phyloP scores from a whole-genome alignment of 208 protist genomes.

The Angomonas ambiguus region DNA sequence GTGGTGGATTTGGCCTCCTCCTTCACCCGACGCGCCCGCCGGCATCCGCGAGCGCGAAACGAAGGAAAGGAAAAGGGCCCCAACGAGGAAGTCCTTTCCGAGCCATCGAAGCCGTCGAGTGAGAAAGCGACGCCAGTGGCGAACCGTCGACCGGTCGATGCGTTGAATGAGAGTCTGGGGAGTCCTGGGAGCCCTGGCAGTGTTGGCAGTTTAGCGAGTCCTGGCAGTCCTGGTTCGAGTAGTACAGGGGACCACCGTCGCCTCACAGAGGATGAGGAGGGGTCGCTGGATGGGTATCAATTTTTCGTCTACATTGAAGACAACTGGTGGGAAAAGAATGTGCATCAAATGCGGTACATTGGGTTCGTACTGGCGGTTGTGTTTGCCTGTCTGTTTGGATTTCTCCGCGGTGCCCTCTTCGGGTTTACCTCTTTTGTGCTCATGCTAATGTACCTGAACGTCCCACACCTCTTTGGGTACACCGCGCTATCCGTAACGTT shows the following conservation, averaged over 20 bases:
- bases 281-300: constrained; percentile 5
- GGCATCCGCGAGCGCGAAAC: background rate
- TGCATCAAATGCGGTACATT: constrained; percentile 73
- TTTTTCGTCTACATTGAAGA: constrained; percentile 60
- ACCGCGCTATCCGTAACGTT: constrained; percentile 44
- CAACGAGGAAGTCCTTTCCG: background rate
- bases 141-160: background rate
- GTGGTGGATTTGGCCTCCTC: background rate
- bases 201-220: background rate
- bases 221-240: background rate
- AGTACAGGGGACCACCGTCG: background rate
- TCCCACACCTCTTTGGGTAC: constrained; percentile 64
- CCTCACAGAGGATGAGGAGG: constrained; percentile 1
- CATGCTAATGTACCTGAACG: constrained; percentile 61
- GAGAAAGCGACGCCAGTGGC: background rate
- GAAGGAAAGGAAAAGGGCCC: background rate
- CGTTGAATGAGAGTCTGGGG: too few relatives aligned
- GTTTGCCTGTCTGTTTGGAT: constrained; percentile 22
- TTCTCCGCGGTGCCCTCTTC: constrained; percentile 40
- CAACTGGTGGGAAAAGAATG: constrained; percentile 71
- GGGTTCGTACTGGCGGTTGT: constrained; percentile 42
- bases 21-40: background rate
- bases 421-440: constrained; percentile 46
- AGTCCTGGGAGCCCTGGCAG: background rate
- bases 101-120: background rate